Evolutionary conservation across 345 rosid species (phyloP), one percentile per base, ranked within the genome.

Genomic region (Balakata baccata): DNA sequence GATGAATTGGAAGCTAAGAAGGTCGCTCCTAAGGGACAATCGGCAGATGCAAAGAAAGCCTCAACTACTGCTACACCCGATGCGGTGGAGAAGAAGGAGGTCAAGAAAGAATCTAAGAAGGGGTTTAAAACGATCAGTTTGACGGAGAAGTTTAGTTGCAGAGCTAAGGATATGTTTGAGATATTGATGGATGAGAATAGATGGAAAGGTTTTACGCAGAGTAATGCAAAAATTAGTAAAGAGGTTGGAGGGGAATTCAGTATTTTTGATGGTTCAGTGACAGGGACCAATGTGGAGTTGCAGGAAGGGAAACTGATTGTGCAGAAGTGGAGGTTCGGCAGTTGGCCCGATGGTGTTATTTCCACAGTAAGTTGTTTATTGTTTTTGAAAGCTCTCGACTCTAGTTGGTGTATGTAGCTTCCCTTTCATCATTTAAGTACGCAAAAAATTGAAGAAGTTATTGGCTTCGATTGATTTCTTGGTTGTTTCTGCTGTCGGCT

Each of bases 191-290:
- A 96, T 71, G 99, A 93, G 86, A 91, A 90, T 57, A 80, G 94
- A 46, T 95, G 99, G 99, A 95, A 87, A 70, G 99, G 99, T 11
- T 95, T 95, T 57, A 90, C 97, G 0, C 96, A 88, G 90, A 95
- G 99, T 51, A 88, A 88, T 84, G 98, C 98, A 7, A 87, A 71
- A 86, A 95, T 95, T 43, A 85, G 97, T 74, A 93, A 77, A 72
- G 97, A 91, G 43, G 97, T 93, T 61, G 92, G 94, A 22, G 98
- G 99, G 7, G 85, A 82, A 60, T 81, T 95, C 75, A 87, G 86
- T 69, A 83, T 95, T 3, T 95, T 95, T 41, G 99, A 95, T 85
- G 99, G 99, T 20, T 91, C 98, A 0, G 99, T 95, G 0, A 87
- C 92, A 0, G 99, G 98, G 17, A 76, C 34, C 54, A 88, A 87